Evolutionary conservation across 2,329 filamentous ascomycete genomes (phyloP).

Genomic region (Aspergillus phoenicis): DNA sequence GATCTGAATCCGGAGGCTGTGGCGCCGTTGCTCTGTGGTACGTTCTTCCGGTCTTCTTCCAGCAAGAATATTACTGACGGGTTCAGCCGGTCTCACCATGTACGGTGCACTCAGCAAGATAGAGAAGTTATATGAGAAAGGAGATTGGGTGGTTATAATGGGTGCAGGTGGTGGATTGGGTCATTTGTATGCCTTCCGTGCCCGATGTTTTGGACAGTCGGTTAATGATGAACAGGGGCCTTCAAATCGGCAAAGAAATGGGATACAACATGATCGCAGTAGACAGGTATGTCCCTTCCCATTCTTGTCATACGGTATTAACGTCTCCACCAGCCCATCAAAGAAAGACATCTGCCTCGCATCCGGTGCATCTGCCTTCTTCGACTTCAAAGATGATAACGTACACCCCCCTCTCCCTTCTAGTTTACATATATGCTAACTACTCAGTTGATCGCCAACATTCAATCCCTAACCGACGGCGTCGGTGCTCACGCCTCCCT

Average conservation of each 20-base stretch:
- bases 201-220: too few species aligned
- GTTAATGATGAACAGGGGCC: not conserved
- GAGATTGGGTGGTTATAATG: slow-evolving; percentile 19
- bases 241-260: slow-evolving; percentile 17
- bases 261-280: slow-evolving; percentile 15
- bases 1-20: slow-evolving; percentile 11
- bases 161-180: slow-evolving; percentile 17
- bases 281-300: not conserved
- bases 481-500: slow-evolving; percentile 46
- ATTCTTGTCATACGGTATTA: not conserved
- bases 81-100: slow-evolving; percentile 14
- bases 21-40: slow-evolving; percentile 17
- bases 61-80: not conserved
- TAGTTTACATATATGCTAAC: not conserved
- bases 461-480: slow-evolving; percentile 34
- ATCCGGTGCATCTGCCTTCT: slow-evolving; percentile 23
- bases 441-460: not conserved
- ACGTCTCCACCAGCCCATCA: slow-evolving; percentile 1
- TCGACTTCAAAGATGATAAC: slow-evolving; percentile 31
- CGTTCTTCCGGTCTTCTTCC: not conserved
- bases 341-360: slow-evolving; percentile 23
- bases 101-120: slow-evolving; percentile 19
- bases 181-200: slow-evolving; percentile 6
- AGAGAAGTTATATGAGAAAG: slow-evolving; percentile 10
- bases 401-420: not conserved